Conservation (phyloP, 352 stramenopile genomes). For the Pythium dissimile region DNA sequence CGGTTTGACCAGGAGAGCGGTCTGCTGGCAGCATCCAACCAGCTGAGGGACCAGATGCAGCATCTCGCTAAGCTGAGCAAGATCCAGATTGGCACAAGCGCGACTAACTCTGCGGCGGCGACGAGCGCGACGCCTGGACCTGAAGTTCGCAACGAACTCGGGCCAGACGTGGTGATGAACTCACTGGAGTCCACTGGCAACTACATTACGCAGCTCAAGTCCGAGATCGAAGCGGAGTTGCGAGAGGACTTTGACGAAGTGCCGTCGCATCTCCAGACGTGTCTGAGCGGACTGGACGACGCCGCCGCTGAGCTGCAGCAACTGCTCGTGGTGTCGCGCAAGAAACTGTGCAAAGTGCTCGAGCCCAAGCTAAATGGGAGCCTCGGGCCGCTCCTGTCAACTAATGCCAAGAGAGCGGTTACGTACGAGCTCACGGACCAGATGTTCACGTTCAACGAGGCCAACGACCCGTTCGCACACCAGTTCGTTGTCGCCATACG, state of each 20-base stretch:
- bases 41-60: conserved; percentile 86
- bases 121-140: conserved; percentile 17
- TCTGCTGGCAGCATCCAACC: conserved; percentile 49
- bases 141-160: conserved; percentile 54
- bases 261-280: conserved; percentile 68
- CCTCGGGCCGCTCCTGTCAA: conserved; percentile 47
- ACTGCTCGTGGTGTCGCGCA: conserved; percentile 58
- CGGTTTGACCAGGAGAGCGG: conserved; percentile 58
- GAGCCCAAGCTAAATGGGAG: conserved; percentile 64
- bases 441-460: conserved; percentile 87
- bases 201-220: conserved; percentile 81
- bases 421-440: conserved; percentile 80
- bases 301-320: conserved; percentile 62
- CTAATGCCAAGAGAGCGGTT: conserved; percentile 41
- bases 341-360: conserved; percentile 75
- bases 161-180: conserved; percentile 80
- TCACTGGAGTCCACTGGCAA: conserved; percentile 67
- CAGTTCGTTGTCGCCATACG: conserved; percentile 64
- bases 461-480: conserved; percentile 83
- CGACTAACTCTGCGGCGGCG: neutral
- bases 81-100: conserved; percentile 26
- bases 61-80: conserved; percentile 87
- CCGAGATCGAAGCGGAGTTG: conserved; percentile 68
- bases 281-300: conserved; percentile 71
- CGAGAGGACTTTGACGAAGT: conserved; percentile 70